Percentiles rank a stretch among this genome's conserved stretches.
Evolutionary conservation across 208 protist species (phyloP).

Genomic region (Leishmania braziliensis): DNA sequence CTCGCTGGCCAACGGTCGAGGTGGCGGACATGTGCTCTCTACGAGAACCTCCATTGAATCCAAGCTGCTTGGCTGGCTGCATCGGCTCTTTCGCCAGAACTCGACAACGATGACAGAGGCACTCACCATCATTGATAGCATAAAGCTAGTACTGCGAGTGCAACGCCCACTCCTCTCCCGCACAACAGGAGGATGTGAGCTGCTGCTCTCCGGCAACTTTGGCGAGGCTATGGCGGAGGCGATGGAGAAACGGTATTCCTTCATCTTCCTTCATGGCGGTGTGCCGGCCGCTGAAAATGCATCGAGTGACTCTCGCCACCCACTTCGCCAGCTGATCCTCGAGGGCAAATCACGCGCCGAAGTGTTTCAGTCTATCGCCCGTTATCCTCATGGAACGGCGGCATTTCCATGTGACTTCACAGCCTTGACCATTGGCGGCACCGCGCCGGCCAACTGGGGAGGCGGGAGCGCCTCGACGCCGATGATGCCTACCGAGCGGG

Average conservation of each 20-base stretch:
- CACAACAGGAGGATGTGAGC: slow-evolving; percentile 19
- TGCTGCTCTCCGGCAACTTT: slow-evolving; percentile 58
- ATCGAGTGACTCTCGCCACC: slow-evolving; percentile 16
- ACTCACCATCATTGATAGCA: slow-evolving; percentile 61
- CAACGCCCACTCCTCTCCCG: slow-evolving; percentile 8
- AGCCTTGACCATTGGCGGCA: neutral
- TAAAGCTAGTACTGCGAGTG: slow-evolving; percentile 45
- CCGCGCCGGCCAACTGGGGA: neutral
- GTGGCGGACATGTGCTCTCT: neutral
- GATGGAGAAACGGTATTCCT: slow-evolving; percentile 55
- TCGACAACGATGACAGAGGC: slow-evolving; percentile 31
- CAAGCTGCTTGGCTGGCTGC: slow-evolving; percentile 63
- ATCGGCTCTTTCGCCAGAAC: slow-evolving; percentile 51
- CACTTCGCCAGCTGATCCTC: slow-evolving; percentile 43
- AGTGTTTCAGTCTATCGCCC: slow-evolving; percentile 27
- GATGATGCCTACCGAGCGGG: neutral
- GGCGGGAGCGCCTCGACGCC: neutral
- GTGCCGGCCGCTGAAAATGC: neutral
- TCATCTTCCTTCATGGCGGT: slow-evolving; percentile 42
- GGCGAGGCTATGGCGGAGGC: slow-evolving; percentile 41
- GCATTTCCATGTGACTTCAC: slow-evolving; percentile 49
- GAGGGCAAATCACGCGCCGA: neutral
- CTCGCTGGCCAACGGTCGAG: neutral
- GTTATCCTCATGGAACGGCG: slow-evolving; percentile 28
- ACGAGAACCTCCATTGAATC: slow-evolving; percentile 33